Conservation (phyloP, 768 basidiomycete genomes). For the Agrocybe praecox region DNA sequence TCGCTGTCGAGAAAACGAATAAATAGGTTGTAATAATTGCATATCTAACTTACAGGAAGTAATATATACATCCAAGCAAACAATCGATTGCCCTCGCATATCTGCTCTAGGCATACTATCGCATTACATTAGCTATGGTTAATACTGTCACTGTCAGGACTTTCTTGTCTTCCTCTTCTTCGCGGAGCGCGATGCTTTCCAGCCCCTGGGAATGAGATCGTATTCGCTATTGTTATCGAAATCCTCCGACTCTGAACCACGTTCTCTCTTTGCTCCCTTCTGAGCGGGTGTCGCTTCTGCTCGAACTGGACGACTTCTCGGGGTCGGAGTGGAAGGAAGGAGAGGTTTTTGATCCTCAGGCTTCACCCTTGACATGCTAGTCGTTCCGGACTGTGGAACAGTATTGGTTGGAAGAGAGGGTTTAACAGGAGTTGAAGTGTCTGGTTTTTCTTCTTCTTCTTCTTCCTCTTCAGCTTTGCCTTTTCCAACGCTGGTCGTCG, state of each 20-base stretch:
- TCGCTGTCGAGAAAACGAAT: no score
- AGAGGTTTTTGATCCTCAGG: neutral
- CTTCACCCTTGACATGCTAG: neutral
- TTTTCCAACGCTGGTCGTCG: neutral
- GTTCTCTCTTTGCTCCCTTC: neutral
- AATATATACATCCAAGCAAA: no score
- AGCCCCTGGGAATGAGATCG: neutral
- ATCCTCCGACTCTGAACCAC: neutral
- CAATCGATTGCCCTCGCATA: no score
- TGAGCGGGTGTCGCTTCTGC: neutral
- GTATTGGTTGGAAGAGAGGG: neutral
- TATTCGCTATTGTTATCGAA: neutral
- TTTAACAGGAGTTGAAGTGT: neutral
- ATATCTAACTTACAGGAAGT: no score
- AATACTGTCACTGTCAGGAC: no score
- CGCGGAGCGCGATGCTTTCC: neutral
- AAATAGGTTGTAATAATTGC: no score
- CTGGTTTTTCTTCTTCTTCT: neutral
- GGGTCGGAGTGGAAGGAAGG: neutral
- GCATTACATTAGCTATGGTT: no score
- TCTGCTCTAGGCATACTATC: no score
- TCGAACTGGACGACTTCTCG: neutral
- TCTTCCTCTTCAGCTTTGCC: neutral
- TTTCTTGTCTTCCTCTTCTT: neutral
- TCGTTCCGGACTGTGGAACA: neutral